Conservation (phyloP, 1,284 basidiomycete genomes). For the Gomphus bonarii region DNA sequence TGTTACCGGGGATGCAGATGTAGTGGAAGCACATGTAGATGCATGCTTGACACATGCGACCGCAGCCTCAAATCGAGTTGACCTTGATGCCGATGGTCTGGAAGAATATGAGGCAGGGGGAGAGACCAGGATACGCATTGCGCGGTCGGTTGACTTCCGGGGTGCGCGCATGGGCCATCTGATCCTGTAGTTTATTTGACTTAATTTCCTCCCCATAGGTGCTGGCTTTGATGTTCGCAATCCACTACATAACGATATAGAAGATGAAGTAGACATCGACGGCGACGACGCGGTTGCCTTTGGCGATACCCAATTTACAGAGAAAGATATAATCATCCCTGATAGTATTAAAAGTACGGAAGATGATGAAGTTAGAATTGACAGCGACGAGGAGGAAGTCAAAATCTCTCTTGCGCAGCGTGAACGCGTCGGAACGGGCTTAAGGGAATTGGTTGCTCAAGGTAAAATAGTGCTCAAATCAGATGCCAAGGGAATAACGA, state of each 20-base stretch:
- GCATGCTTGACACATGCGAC: constrained; percentile 52
- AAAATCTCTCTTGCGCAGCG: background rate
- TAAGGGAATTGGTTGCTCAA: constrained; percentile 42
- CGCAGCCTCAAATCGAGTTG: constrained; percentile 31
- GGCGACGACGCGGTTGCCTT: constrained; percentile 60
- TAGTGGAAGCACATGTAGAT: constrained; percentile 67
- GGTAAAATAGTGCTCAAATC: constrained; percentile 29
- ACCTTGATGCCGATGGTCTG: constrained; percentile 24
- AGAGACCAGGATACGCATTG: constrained; percentile 21
- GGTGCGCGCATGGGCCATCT: constrained; percentile 20
- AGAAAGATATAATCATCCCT: constrained; percentile 47
- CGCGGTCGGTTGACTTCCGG: constrained; percentile 27
- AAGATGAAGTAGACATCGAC: constrained; percentile 69
- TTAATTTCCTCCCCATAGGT: constrained; percentile 24
- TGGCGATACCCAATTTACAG: constrained; percentile 63
- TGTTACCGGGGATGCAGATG: constrained; percentile 55
- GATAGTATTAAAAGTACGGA: constrained; percentile 1
- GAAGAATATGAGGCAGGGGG: constrained; percentile 23
- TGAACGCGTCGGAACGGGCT: constrained; percentile 21
- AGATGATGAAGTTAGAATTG: constrained; percentile 13
- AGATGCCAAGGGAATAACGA: background rate
- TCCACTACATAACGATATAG: constrained; percentile 46
- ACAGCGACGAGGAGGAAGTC: constrained; percentile 16
- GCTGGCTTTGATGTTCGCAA: constrained; percentile 58
- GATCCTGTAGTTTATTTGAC: constrained; percentile 3